Percentiles rank a stretch among this genome's conserved stretches.
phyloP scores from a whole-genome alignment of 768 basidiomycete species.

The Cyclocybe aegerita region DNA sequence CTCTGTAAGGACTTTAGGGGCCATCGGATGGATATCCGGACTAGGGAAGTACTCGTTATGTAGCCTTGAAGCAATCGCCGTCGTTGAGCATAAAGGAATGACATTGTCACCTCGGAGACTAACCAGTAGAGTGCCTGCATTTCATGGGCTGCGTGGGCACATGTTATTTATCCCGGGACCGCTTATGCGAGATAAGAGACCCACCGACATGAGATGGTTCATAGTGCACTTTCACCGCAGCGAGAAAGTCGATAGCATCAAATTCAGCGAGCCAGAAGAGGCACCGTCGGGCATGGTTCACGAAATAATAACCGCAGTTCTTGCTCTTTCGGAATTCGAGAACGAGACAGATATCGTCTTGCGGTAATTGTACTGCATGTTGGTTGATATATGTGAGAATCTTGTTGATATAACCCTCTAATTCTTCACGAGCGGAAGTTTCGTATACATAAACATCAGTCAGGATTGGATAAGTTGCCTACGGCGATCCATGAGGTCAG shows the following conservation, averaged over 20 bases:
- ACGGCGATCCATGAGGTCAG: constrained; percentile 4
- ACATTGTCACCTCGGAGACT: not conserved
- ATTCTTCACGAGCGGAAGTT: not conserved
- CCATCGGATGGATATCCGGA: constrained; percentile 10
- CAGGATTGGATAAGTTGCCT: constrained; percentile 9
- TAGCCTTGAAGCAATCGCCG: constrained; percentile 18
- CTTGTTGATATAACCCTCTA: constrained; percentile 13
- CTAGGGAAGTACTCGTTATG: constrained; percentile 28
- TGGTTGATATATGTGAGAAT: constrained; percentile 15
- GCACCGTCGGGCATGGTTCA: constrained; percentile 38
- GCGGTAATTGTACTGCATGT: constrained; percentile 12
- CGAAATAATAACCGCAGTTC: constrained; percentile 47
- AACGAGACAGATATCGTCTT: constrained; percentile 10
- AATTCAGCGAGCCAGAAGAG: constrained; percentile 56
- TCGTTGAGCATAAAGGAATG: not conserved
- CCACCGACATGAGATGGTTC: constrained; percentile 34
- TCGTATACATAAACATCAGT: constrained; percentile 28
- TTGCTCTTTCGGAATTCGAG: constrained; percentile 15
- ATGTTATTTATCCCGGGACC: not conserved
- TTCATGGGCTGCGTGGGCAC: constrained; percentile 19
- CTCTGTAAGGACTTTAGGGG: constrained; percentile 21
- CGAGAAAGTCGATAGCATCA: constrained; percentile 28
- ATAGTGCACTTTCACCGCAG: constrained; percentile 31
- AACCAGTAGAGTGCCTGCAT: constrained; percentile 18
- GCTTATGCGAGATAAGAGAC: constrained; percentile 4